Percentiles rank a stretch among this genome's conserved stretches.
Conservation (phyloP, 148 eudicot genomes). For the Spergularia bocconei region DNA sequence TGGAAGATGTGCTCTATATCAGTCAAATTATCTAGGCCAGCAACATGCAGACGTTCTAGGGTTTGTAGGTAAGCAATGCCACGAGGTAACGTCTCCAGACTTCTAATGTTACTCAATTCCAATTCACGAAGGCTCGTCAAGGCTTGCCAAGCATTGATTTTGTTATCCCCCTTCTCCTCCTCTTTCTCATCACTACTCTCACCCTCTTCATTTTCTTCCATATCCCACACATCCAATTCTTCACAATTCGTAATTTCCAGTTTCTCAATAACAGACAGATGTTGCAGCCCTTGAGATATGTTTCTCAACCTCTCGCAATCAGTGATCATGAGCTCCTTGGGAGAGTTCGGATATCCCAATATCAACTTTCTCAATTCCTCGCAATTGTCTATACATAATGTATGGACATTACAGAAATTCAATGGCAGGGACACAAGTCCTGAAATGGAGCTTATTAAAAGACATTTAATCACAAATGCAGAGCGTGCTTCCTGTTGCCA, state of each 20-base stretch:
- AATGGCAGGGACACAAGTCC: background rate
- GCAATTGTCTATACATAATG: background rate
- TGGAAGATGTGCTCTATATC: background rate
- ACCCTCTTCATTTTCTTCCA: background rate
- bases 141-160: background rate
- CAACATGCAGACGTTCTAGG: background rate
- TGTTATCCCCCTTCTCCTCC: background rate
- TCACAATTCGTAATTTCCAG: background rate
- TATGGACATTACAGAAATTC: background rate
- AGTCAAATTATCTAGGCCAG: background rate
- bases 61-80: background rate
- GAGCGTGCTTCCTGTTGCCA: too few species aligned
- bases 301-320: background rate
- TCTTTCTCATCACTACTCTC: too few species aligned
- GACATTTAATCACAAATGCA: too few species aligned
- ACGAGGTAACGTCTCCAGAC: background rate
- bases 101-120: background rate
- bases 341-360: background rate
- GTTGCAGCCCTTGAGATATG: background rate
- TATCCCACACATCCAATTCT: background rate
- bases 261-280: conserved; percentile 1
- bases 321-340: background rate
- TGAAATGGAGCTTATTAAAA: too few species aligned
- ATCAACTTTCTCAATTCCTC: background rate
- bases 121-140: background rate